phyloP scores from a whole-genome alignment of 257 asterid genomes.

The Buddleja alternifolia region DNA sequence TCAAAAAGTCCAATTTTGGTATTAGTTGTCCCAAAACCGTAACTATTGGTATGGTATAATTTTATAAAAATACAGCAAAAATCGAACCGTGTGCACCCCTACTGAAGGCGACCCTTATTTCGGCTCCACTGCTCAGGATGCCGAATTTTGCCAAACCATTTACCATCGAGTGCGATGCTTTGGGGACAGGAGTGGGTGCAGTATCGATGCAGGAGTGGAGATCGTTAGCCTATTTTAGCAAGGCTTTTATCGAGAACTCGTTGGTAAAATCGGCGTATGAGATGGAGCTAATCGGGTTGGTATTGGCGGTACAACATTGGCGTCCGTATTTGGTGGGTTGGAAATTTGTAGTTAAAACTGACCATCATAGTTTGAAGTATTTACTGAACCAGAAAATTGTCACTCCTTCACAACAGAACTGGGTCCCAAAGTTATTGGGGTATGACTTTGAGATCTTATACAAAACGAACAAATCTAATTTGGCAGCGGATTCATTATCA shows the following conservation, averaged over 20 bases:
- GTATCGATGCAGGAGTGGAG: neutral
- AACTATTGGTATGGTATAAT: too few relatives aligned
- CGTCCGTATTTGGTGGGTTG: neutral
- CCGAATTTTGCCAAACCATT: neutral
- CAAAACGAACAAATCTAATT: neutral
- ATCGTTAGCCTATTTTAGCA: too few relatives aligned
- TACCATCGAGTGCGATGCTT: neutral
- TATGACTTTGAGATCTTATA: neutral
- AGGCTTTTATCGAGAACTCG: neutral
- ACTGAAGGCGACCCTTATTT: neutral
- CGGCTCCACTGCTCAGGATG: neutral
- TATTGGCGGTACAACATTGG: constrained; percentile 3
- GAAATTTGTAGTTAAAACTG: neutral
- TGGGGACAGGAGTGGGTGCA: too few relatives aligned
- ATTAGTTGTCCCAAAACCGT: too few relatives aligned
- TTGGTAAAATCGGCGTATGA: neutral
- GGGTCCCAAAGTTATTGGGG: neutral
- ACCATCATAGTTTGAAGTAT: neutral
- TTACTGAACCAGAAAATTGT: neutral
- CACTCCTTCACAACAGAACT: neutral
- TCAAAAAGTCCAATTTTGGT: too few relatives aligned
- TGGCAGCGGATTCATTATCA: neutral
- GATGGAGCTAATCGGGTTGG: neutral
- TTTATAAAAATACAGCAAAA: too few relatives aligned
- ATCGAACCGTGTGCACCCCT: too few relatives aligned